Evolutionary conservation across 352 stramenopile genomes (phyloP).

Genomic region (Phytophthora rubi): DNA sequence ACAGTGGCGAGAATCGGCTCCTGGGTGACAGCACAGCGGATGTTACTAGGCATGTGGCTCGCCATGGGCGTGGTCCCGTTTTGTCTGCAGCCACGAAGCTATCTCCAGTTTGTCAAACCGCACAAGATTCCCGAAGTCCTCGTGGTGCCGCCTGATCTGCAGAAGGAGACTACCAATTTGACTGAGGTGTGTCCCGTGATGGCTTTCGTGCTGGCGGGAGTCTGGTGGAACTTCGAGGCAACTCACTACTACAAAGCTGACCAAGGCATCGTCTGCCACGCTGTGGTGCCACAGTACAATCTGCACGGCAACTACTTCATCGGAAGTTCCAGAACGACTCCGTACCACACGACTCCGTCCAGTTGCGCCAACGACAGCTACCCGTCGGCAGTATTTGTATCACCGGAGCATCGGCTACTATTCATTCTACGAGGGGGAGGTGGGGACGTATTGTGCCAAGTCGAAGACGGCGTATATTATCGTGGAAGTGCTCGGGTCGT

Average conservation of each 20-base stretch:
- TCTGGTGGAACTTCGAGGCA: slow-evolving; percentile 30
- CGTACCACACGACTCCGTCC: slow-evolving; percentile 11
- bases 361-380: slow-evolving; percentile 24
- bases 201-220: slow-evolving; percentile 10
- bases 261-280: slow-evolving; percentile 21
- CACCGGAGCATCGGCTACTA: slow-evolving; percentile 38
- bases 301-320: slow-evolving; percentile 35
- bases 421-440: slow-evolving; percentile 27
- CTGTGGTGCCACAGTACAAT: slow-evolving; percentile 35
- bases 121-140: slow-evolving; percentile 24
- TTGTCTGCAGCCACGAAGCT: slow-evolving; percentile 29
- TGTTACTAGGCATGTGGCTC: slow-evolving; percentile 24
- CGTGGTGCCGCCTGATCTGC: slow-evolving; percentile 1
- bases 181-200: slow-evolving; percentile 9
- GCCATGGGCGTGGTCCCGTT: slow-evolving; percentile 18
- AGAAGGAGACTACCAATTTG: slow-evolving; percentile 10
- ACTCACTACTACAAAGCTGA: slow-evolving; percentile 25
- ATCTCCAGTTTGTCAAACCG: slow-evolving; percentile 26
- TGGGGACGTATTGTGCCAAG: slow-evolving; percentile 24
- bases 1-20: too few relatives aligned
- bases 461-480: slow-evolving; percentile 18
- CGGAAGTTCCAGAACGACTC: background rate
- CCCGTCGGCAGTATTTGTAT: slow-evolving; percentile 32
- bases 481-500: slow-evolving; percentile 15
- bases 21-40: slow-evolving; percentile 3